phyloP scores from a whole-genome alignment of 2,329 filamentous ascomycete species.

The Cladorrhinum sp. region DNA sequence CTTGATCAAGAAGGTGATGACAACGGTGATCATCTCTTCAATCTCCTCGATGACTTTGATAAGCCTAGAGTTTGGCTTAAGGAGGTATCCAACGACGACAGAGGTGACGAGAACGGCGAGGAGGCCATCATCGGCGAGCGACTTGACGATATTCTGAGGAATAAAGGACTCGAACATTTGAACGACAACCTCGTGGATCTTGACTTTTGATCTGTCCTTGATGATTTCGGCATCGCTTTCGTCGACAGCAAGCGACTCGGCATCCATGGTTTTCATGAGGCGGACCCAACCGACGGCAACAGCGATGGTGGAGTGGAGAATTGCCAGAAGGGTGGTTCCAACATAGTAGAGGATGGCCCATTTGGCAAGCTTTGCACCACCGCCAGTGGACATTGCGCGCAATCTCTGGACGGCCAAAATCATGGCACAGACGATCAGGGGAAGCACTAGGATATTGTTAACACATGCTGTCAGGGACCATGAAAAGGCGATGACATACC shows the following conservation, averaged over 20 bases:
- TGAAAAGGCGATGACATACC: constrained; percentile 22
- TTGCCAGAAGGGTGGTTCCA: constrained; percentile 47
- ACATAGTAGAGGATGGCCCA: constrained; percentile 52
- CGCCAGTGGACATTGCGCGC: constrained; percentile 40
- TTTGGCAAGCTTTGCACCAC: constrained; percentile 39
- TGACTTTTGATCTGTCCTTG: constrained; percentile 34
- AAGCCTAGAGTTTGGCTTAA: constrained; percentile 40
- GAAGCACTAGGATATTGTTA: constrained; percentile 35
- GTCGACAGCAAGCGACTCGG: constrained; percentile 32
- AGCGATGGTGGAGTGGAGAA: constrained; percentile 45
- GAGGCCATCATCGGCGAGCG: constrained; percentile 39
- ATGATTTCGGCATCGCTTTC: constrained; percentile 34
- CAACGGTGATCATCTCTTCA: constrained; percentile 37
- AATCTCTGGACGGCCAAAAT: constrained; percentile 49
- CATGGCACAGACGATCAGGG: constrained; percentile 51
- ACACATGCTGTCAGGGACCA: not conserved
- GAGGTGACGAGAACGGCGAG: constrained; percentile 21
- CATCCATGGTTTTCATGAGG: constrained; percentile 39
- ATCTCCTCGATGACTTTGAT: constrained; percentile 45
- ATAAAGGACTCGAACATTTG: constrained; percentile 49
- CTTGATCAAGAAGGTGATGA: constrained; percentile 43
- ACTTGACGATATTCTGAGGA: constrained; percentile 46
- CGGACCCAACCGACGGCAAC: constrained; percentile 46
- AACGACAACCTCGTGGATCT: constrained; percentile 43
- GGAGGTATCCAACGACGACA: constrained; percentile 19